Conservation (phyloP, 805 yeast species). For the Clavispora asparagi region DNA sequence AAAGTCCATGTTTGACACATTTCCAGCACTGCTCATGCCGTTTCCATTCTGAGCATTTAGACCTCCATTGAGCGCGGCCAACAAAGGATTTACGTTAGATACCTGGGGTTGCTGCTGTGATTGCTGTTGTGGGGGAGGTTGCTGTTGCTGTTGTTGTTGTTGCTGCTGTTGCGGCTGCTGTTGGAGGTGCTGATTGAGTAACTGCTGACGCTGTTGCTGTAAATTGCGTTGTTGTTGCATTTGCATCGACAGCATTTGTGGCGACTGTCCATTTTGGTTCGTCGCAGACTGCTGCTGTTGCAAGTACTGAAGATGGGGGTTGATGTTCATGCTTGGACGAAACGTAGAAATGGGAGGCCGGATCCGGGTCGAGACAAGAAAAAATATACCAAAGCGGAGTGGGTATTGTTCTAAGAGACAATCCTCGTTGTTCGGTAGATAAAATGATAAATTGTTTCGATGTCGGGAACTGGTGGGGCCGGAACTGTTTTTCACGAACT, state of each 20-base stretch:
- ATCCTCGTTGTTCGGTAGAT: background rate
- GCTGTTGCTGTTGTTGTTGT: conserved; percentile 1
- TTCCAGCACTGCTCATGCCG: conserved; percentile 8
- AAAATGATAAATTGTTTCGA: background rate
- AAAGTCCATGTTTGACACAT: conserved; percentile 5
- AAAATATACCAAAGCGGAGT: background rate
- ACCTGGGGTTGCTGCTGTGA: conserved; percentile 3
- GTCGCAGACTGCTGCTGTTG: conserved; percentile 31
- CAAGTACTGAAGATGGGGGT: conserved; percentile 40
- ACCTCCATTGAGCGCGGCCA: conserved; percentile 32
- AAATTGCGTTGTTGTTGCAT: conserved; percentile 24
- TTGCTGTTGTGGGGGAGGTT: conserved; percentile 11
- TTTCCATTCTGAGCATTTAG: background rate
- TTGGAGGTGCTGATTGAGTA: conserved; percentile 28
- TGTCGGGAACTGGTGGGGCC: background rate
- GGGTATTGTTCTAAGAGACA: background rate
- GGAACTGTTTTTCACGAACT: background rate
- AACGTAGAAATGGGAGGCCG: background rate
- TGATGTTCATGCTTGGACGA: conserved; percentile 28
- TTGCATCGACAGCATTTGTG: conserved; percentile 30
- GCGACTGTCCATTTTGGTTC: conserved; percentile 21
- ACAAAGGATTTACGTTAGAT: conserved; percentile 24
- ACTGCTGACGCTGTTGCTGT: conserved; percentile 30
- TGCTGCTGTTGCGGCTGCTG: conserved; percentile 19
- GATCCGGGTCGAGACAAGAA: background rate